Evolutionary conservation across 176 grass and related monocot genomes (phyloP), one percentile per base, ranked within the genome.

Genomic region (Guadua angustifolia): DNA sequence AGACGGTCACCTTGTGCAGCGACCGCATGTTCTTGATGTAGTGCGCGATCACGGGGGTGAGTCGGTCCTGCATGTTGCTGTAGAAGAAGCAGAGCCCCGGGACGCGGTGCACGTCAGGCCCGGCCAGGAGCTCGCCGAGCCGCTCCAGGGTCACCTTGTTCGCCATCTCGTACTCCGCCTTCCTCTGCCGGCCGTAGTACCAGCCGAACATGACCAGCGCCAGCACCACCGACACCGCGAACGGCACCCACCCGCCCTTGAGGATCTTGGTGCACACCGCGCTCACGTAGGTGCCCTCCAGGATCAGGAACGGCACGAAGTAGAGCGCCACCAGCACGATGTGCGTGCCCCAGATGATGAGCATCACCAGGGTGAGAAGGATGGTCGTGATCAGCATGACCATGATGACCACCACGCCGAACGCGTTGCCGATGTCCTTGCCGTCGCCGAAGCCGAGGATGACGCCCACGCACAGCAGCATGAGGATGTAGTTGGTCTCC

Each of bases 351-450:
- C 90, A 86, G 25, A 92, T 77, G 45, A 92, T 82, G 75, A 88
- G 85, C 90, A 92, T 88, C 51, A 88, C 90, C 64, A 92, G 77
- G 18, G 86, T 88, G 47, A 92, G 70, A 17, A 92, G 33, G 74
- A 92, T 77, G 71, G 86, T 88, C 5, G 90, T 92, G 69, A 88
- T 92, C 21, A 92, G 61, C 90, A 92, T 88, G 18, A 92, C 82
- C 14, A 88, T 71, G 75, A 92, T 92, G 38, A 85, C 86, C n/a
- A 88, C 86, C 49, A 88, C 83, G 77, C 90, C 90, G 72, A 85
- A 92, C 47, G 86, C 90, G 71, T 88, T 88, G 81, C 86, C 86
- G 45, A 91, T 85, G 43, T 82, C 86, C 52, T 91, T 88, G 21
- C 77, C 77, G 76, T 88, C 86, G 45, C 85, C 77, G 53, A 92